Evolutionary conservation across 208 protist species (phyloP), one percentile per base, ranked within the genome.

Genomic region (Trypanosoma mega): DNA sequence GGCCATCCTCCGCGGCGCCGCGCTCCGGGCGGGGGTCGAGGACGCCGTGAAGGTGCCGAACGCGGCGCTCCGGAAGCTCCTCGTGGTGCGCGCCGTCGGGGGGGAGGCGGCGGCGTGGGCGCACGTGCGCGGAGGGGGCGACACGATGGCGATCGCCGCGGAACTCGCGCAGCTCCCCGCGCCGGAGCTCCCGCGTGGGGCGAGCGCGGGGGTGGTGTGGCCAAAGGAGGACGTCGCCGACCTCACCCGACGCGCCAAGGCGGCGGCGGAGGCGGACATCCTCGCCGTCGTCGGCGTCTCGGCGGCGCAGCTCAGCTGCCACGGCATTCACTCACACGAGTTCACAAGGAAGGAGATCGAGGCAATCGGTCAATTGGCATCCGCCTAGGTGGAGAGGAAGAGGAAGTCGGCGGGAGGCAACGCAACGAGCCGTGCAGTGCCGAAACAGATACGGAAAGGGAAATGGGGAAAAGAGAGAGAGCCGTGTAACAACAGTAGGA

Each of bases 181-280:
- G n/a, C 49, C 55, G 27, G 60, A 66, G 47, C 44, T 79, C 21
- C 57, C 78, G 7, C 47, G 30, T 14, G 1, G 26, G 14, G 37
- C 34, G 26, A 68, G 61, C 65, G 41, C 50, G 43, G 77, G 78
- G 21, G 63, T 92, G 23, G 7, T 92, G 43, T 85, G 81, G 80
- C 58, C 71, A 2, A 92, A 92, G 65, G 85, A 92, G 14, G 74
- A 86, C 18, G 18, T 68, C 20, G 60, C 58, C 6, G 81, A 85
- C 16, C 61, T 92, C 27, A 62, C 34, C 39, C 66, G 70, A 36
- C 61, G 60, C 55, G 57, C 68, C 8, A 86, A 82, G 64, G 34
- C 49, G 9, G 16, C 1, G 7, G 30, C 72, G 21, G 60, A 59
- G 21, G 68, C 52, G 39, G 20, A 49, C 29, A 66, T 72, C 45